These are phyloP conservation scores for Phlebopus sp. DNA, from an alignment of 1,284 basidiomycete genomes.

Conservation along the genomic window DNA sequence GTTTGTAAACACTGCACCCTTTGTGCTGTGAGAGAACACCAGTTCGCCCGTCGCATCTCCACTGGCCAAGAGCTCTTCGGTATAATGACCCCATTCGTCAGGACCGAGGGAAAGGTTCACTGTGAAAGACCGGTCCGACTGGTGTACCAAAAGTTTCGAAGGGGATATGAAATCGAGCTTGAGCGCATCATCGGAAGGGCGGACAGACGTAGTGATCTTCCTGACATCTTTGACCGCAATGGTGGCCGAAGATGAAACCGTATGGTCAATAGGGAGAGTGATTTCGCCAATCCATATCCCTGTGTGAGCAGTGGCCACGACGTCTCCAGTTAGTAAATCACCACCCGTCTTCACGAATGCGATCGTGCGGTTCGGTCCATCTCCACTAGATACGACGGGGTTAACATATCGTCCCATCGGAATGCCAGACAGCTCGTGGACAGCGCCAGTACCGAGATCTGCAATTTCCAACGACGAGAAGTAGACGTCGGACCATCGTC, in stretches of 20 bases:
- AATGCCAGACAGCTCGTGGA: conserved; percentile 51
- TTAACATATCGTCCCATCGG: conserved; percentile 64
- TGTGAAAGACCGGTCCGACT: conserved; percentile 48
- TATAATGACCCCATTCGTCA: conserved; percentile 48
- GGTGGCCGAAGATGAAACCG: conserved; percentile 16
- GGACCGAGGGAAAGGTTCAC: conserved; percentile 50
- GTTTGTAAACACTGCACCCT: conserved; percentile 59
- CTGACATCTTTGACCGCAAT: conserved; percentile 39
- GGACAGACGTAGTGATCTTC: conserved; percentile 46
- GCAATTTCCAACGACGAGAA: conserved; percentile 67
- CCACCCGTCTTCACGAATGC: conserved; percentile 65
- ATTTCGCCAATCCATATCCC: conserved; percentile 65
- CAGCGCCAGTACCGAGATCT: conserved; percentile 43
- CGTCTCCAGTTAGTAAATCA: conserved; percentile 55
- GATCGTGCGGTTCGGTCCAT: conserved; percentile 43
- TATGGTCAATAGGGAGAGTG: conserved; percentile 39
- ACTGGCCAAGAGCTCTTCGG: conserved; percentile 46
- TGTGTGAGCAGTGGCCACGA: conserved; percentile 58
- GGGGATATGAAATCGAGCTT: conserved; percentile 52
- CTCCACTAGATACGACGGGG: conserved; percentile 47
- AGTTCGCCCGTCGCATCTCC: conserved; percentile 59
- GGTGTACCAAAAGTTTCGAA: conserved; percentile 54
- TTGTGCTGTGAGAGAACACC: conserved; percentile 37
- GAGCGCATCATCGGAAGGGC: conserved; percentile 33
- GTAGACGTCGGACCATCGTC: conserved; percentile 62